Evolutionary conservation across 2,329 filamentous ascomycete species (phyloP).

Genomic region (Nemania sp.): DNA sequence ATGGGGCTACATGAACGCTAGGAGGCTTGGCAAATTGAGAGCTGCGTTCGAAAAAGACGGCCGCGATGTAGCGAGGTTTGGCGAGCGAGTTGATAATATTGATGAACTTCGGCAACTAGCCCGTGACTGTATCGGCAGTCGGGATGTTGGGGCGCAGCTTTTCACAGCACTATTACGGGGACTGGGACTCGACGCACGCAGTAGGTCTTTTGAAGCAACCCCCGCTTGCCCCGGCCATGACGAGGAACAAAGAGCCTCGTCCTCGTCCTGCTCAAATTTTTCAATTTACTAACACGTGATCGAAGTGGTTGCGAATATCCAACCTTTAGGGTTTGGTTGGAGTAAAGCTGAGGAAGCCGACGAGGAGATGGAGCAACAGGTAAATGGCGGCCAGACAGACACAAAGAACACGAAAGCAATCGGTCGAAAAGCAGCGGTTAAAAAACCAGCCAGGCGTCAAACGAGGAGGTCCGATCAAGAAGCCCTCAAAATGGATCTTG

Average conservation of each 20-base stretch:
- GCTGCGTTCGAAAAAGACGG: constrained; percentile 69
- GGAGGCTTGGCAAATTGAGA: constrained; percentile 73
- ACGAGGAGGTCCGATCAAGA: constrained; percentile 35
- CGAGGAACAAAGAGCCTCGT: not conserved
- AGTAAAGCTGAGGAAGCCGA: constrained; percentile 82
- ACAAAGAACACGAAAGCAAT: constrained; percentile 46
- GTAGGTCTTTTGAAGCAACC: constrained; percentile 8
- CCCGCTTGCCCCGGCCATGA: not conserved
- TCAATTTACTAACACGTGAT: constrained; percentile 6
- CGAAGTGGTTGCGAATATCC: constrained; percentile 75
- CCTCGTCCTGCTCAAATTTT: not conserved
- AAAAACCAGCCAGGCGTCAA: constrained; percentile 33
- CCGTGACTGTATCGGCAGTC: constrained; percentile 73
- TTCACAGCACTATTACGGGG: constrained; percentile 85
- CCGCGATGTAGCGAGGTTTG: constrained; percentile 68
- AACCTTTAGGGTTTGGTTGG: constrained; percentile 89
- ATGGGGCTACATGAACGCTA: constrained; percentile 81
- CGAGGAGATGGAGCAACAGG: constrained; percentile 46
- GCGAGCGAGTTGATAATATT: constrained; percentile 72
- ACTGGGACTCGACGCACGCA: constrained; percentile 77
- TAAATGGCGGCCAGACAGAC: constrained; percentile 24
- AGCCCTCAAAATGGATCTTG: constrained; percentile 37
- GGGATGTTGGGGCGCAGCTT: constrained; percentile 85
- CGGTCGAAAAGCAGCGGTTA: constrained; percentile 27
- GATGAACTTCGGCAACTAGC: constrained; percentile 72